Base-by-base conservation (phyloP, 2,329 filamentous ascomycete genomes). In the Cryoendolithus antarcticus region DNA sequence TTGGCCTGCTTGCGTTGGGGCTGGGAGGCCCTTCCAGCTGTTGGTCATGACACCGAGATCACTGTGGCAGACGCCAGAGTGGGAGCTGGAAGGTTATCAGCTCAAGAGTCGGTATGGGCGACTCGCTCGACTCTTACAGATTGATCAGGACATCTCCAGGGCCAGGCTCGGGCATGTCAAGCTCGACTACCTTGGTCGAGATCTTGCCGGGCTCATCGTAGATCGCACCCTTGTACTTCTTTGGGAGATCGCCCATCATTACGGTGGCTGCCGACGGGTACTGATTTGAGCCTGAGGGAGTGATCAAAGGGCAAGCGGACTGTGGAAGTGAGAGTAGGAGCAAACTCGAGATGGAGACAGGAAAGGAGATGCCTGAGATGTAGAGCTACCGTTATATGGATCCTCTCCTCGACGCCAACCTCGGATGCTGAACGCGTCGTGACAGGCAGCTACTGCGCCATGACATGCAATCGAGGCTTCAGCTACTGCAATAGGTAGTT, bases 151-250 rank as follows among this genome's bases (percentile, higher is more conserved):
- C 74, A 52, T 82, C 69, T 41, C 76, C 76, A 0, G 69, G 55
- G 2, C 74, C 74, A 3, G 77, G 77, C 54, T 79, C 74, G 3
- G 77, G 77, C 29, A 73, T 76, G 46, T 80, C 75, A 35, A 80
- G 57, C 42, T 74, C 72, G 41, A 72, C 70, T 33, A 81, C 61
- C 56, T 78, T 77, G 4, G 75, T 80, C 2, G 75, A 80, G 43
- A 80, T 67, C 2, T 64, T 69, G 34, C 77, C 77, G 0, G 77
- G 77, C 51, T 75, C 70, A 59, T 81, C 76, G 52, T 79, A 81
- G 41, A 81, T 62, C 42, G 62, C 58, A 30, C 75, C 77, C 59
- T 78, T 80, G 57, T 80, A 72, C 45, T 70, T 77, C 52, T 70
- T 34, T 10, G 33, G 33, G 9, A 33, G 31, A 8, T 27, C 24